These are phyloP conservation scores for Chlorella vulgaris DNA, from an alignment of 139 green algal genomes.

Conservation along the genomic window DNA sequence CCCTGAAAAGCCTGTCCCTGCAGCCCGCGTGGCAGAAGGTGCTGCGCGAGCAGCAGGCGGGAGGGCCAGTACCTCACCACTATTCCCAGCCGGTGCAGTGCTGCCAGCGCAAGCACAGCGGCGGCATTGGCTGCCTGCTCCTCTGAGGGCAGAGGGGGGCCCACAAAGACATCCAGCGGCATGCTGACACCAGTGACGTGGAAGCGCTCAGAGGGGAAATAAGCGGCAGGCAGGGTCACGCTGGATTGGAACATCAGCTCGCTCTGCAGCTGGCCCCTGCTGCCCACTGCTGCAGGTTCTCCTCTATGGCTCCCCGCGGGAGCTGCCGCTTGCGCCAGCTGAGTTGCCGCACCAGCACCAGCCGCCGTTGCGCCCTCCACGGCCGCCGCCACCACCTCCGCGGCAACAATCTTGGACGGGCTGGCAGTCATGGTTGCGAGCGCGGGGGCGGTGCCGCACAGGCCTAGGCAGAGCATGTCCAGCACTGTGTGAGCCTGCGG, in stretches of 20 bases:
- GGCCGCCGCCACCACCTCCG: background rate
- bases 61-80: constrained; percentile 43
- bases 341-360: no score
- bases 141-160: constrained; percentile 9
- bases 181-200: background rate
- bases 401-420: background rate
- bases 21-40: constrained; percentile 20
- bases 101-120: constrained; percentile 23
- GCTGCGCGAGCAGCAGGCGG: constrained; percentile 36
- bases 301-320: no score
- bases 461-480: constrained; percentile 37
- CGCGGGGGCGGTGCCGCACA: constrained; percentile 30
- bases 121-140: constrained; percentile 20
- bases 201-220: constrained; percentile 26
- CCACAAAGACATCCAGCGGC: constrained; percentile 24
- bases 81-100: constrained; percentile 25
- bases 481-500: constrained; percentile 22
- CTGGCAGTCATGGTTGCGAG: constrained; percentile 7
- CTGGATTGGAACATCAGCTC: constrained; percentile 14
- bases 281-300: no score
- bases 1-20: background rate
- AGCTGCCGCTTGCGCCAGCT: no score
- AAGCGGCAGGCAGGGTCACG: constrained; percentile 20
- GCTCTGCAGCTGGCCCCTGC: no score
- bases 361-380: background rate